A percentile compares a stretch with the other conserved stretches of the same genome.
phyloP scores from a whole-genome alignment of 2,329 filamentous ascomycete species.

The Acrodontium crateriforme region DNA sequence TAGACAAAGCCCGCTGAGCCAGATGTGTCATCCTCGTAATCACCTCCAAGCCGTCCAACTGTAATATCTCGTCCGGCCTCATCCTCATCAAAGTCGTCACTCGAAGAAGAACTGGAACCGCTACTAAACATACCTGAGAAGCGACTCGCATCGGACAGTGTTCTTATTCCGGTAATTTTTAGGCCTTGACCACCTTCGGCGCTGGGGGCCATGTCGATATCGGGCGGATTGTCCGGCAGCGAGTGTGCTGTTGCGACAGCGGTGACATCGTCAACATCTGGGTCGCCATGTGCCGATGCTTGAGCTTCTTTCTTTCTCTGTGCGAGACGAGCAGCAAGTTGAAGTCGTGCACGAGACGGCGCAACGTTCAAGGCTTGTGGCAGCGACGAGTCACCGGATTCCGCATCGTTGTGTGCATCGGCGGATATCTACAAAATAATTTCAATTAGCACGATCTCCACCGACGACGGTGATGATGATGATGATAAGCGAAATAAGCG shows the following conservation, averaged over 20 bases:
- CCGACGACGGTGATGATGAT: too few species aligned
- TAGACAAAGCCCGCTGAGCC: conserved; percentile 33
- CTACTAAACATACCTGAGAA: conserved; percentile 19
- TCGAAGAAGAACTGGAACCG: conserved; percentile 8
- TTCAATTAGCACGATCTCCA: too few species aligned
- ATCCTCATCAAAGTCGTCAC: conserved; percentile 8
- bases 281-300: conserved; percentile 16
- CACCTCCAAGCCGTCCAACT: conserved; percentile 18
- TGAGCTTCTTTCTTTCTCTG: conserved; percentile 31
- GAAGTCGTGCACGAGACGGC: conserved; percentile 72
- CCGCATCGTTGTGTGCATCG: conserved; percentile 1
- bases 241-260: conserved; percentile 18
- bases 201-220: conserved; percentile 7
- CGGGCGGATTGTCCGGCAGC: conserved; percentile 16
- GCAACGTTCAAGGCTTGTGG: conserved; percentile 71
- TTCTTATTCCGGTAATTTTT: conserved; percentile 13
- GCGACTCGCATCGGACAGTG: conserved; percentile 9
- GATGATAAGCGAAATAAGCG: too few species aligned
- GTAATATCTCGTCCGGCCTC: conserved; percentile 12
- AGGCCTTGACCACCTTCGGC: conserved; percentile 7
- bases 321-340: conserved; percentile 72
- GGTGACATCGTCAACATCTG: conserved; percentile 19
- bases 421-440: too few species aligned
- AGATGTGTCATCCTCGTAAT: conserved; percentile 14
- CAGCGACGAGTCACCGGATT: conserved; percentile 30